These are phyloP conservation scores for Roridomyces roridus DNA, from an alignment of 768 basidiomycete species.

Conservation along the genomic window DNA sequence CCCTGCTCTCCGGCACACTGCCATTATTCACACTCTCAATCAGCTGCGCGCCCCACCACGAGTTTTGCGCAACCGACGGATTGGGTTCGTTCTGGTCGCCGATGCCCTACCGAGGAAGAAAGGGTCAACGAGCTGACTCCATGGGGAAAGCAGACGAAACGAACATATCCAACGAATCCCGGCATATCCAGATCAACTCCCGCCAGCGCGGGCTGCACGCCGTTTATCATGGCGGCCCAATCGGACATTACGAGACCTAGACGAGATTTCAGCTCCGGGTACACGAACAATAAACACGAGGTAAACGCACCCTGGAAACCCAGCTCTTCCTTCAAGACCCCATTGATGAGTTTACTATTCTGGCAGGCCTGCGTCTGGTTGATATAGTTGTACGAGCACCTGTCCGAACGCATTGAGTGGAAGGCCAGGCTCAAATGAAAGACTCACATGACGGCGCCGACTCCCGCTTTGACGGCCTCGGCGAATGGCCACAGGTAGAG, in stretches of 20 bases:
- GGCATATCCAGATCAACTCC: constrained; percentile 26
- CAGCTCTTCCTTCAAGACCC: constrained; percentile 51
- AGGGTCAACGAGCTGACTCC: not conserved
- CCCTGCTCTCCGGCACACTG: constrained; percentile 48
- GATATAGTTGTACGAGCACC: constrained; percentile 33
- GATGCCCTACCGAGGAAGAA: not conserved
- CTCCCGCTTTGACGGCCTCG: constrained; percentile 39
- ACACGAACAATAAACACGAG: not conserved
- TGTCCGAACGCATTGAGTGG: not conserved
- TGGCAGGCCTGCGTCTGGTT: constrained; percentile 53
- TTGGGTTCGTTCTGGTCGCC: constrained; percentile 10
- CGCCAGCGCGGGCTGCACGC: constrained; percentile 21
- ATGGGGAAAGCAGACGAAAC: not conserved
- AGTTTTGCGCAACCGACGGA: constrained; percentile 17
- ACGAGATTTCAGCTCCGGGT: not conserved
- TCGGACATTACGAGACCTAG: constrained; percentile 37
- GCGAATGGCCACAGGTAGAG: constrained; percentile 33
- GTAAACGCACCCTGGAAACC: constrained; percentile 46
- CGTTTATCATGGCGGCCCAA: constrained; percentile 49
- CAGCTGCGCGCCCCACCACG: constrained; percentile 33
- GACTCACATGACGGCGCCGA: constrained; percentile 34
- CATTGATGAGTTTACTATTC: constrained; percentile 45
- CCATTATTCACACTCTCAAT: constrained; percentile 50
- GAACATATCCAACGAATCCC: constrained; percentile 42
- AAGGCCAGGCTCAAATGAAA: not conserved